Conservation (phyloP, 164 flowering plant genomes). For the Saururus chinensis region DNA sequence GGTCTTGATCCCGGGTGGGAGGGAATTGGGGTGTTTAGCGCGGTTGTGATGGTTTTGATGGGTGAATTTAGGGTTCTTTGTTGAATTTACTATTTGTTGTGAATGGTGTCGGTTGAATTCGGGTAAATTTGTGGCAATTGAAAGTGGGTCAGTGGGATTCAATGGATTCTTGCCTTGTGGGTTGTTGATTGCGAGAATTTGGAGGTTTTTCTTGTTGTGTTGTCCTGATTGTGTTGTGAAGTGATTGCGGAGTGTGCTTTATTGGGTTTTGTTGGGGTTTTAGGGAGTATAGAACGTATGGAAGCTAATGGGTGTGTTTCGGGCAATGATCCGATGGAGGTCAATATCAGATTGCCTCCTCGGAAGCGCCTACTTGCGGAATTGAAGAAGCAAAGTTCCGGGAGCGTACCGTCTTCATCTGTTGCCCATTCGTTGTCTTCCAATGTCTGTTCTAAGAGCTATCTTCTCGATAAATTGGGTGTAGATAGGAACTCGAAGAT, state of each 20-base stretch:
- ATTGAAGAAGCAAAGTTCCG: constrained; percentile 53
- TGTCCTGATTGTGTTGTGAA: not conserved
- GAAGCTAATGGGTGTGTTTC: constrained; percentile 43
- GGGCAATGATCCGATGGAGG: constrained; percentile 40
- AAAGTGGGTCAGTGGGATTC: not conserved
- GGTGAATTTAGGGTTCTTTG: too few species aligned
- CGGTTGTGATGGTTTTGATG: too few species aligned
- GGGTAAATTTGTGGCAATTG: not conserved
- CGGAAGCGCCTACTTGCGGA: constrained; percentile 88
- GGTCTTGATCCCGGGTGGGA: too few species aligned
- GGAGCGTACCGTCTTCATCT: constrained; percentile 17
- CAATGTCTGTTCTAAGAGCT: constrained; percentile 26
- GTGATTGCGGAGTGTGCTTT: not conserved
- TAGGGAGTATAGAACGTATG: constrained; percentile 4
- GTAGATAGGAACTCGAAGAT: constrained; percentile 22
- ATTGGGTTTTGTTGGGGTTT: not conserved
- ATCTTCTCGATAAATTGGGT: constrained; percentile 29
- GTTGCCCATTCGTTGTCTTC: constrained; percentile 12
- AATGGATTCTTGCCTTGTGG: not conserved
- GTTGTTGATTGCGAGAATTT: not conserved
- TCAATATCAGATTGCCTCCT: constrained; percentile 74
- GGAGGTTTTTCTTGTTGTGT: not conserved
- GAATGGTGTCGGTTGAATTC: too few species aligned
- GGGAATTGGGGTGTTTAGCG: too few species aligned
- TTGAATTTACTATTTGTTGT: too few species aligned